phyloP scores from a whole-genome alignment of 192 early-diverging fungal species.

The Globomyces pollinis-pini region DNA sequence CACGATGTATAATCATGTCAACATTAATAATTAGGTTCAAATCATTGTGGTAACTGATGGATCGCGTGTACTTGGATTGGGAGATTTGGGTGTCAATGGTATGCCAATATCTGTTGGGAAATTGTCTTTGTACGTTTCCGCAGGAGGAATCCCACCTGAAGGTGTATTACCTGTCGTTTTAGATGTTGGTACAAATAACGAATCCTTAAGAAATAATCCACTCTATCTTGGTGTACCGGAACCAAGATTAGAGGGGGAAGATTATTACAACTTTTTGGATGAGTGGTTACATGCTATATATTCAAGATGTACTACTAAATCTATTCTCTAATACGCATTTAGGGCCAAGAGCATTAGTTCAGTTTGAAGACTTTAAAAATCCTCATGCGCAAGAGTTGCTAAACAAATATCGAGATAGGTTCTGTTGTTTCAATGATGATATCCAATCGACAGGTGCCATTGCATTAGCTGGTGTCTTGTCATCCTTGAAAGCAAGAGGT shows the following conservation, averaged over 20 bases:
- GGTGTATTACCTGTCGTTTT: slow-evolving; percentile 84
- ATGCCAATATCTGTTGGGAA: slow-evolving; percentile 96
- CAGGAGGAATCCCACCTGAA: slow-evolving; percentile 71
- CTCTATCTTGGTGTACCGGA: slow-evolving; percentile 80
- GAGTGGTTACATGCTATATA: slow-evolving; percentile 66
- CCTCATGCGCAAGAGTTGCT: slow-evolving; percentile 86
- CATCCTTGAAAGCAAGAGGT: slow-evolving; percentile 60
- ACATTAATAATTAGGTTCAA: slow-evolving; percentile 60
- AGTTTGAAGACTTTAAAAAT: slow-evolving; percentile 95
- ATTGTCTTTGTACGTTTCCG: slow-evolving; percentile 72
- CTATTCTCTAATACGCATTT: not conserved
- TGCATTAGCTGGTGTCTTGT: slow-evolving; percentile 73
- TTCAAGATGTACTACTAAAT: slow-evolving; percentile 45
- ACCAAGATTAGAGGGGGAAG: slow-evolving; percentile 48
- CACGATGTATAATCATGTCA: slow-evolving; percentile 40
- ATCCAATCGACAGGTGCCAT: slow-evolving; percentile 47
- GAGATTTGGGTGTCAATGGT: slow-evolving; percentile 91
- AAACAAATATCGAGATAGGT: slow-evolving; percentile 66
- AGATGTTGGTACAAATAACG: slow-evolving; percentile 88
- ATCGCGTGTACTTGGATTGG: slow-evolving; percentile 86
- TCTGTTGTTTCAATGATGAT: slow-evolving; percentile 92
- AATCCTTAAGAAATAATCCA: slow-evolving; percentile 71
- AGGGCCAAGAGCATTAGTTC: slow-evolving; percentile 74
- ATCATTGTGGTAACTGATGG: slow-evolving; percentile 84
- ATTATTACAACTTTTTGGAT: slow-evolving; percentile 79